phyloP scores from a whole-genome alignment of 73 alveolate species.

The Tetrahymena thermophila region DNA sequence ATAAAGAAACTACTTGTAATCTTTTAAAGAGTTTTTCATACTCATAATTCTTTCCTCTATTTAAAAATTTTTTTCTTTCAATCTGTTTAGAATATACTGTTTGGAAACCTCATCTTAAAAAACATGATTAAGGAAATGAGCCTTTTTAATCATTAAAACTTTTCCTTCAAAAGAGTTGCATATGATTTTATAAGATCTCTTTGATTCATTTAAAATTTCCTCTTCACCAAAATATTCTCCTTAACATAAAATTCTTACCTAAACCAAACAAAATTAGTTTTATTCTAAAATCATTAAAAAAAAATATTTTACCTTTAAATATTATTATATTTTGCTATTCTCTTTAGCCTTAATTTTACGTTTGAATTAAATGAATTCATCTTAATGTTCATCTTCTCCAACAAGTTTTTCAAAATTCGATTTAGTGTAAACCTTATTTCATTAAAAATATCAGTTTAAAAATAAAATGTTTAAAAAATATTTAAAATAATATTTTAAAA shows the following conservation, averaged over 20 bases:
- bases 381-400: neutral
- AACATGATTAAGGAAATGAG: neutral
- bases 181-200: neutral
- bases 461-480: neutral
- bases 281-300: neutral
- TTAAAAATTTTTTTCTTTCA: neutral
- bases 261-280: neutral
- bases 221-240: neutral
- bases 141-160: neutral
- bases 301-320: neutral
- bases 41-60: neutral
- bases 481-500: neutral
- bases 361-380: neutral
- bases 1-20: neutral
- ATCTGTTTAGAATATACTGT: neutral
- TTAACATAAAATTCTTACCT: neutral
- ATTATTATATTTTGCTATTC: neutral
- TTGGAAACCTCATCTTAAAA: neutral
- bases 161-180: neutral
- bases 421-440: neutral
- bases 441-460: neutral
- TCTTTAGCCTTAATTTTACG: neutral
- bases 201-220: neutral
- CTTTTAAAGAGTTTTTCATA: neutral
- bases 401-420: neutral